Percentiles rank a stretch among this genome's conserved stretches.
These are phyloP conservation scores for Aurinia saxatilis DNA, from an alignment of 345 rosid genomes.

Conservation along the genomic window DNA sequence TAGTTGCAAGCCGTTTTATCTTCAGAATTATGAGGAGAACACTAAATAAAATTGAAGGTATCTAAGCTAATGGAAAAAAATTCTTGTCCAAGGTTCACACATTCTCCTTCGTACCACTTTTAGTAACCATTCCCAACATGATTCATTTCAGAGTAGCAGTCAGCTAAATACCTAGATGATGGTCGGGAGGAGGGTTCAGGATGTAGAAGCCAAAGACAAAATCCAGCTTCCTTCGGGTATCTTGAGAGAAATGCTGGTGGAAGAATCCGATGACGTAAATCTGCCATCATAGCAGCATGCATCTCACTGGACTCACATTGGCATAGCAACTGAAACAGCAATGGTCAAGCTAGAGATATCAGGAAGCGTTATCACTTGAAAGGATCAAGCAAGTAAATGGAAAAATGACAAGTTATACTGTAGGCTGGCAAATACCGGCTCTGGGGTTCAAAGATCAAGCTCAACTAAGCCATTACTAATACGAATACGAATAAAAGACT, in stretches of 20 bases:
- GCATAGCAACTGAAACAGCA: constrained; percentile 51
- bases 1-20: not conserved
- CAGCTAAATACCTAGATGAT: constrained; percentile 48
- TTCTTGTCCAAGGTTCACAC: not conserved
- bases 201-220: constrained; percentile 83
- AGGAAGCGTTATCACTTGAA: not conserved
- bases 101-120: constrained; percentile 9
- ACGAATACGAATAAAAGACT: not conserved
- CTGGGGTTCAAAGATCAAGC: constrained; percentile 4
- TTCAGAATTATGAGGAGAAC: not conserved
- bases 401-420: not conserved
- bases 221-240: constrained; percentile 62
- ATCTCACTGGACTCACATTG: constrained; percentile 44
- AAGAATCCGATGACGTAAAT: constrained; percentile 54
- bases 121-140: not conserved
- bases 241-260: constrained; percentile 60
- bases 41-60: not conserved
- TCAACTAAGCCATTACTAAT: not conserved
- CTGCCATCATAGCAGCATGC: constrained; percentile 44
- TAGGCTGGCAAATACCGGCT: not conserved
- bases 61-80: not conserved
- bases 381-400: not conserved
- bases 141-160: not conserved
- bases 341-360: constrained; percentile 22
- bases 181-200: constrained; percentile 72